Evolutionary conservation across 2,329 filamentous ascomycete genomes (phyloP).

Genomic region (Colletotrichum navitas): DNA sequence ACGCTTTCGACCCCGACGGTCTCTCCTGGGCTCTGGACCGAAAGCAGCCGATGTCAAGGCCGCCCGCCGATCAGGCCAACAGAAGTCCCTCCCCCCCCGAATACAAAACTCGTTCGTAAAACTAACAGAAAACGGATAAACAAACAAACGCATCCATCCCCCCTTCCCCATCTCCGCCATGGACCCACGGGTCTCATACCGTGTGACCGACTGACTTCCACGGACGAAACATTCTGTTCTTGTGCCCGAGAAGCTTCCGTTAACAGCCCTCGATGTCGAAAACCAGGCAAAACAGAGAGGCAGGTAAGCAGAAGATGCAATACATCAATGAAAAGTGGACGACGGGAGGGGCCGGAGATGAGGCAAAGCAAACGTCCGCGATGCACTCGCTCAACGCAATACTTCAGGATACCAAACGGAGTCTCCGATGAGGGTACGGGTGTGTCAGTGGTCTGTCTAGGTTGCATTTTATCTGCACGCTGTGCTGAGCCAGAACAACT

Average conservation of each 20-base stretch:
- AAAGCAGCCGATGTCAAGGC: slow-evolving; percentile 6
- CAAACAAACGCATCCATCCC: not conserved
- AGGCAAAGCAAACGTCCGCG: slow-evolving; percentile 1
- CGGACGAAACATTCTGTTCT: slow-evolving; percentile 4
- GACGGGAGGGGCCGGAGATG: not conserved
- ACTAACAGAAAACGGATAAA: not conserved
- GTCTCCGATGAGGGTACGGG: not conserved
- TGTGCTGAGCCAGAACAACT: not conserved
- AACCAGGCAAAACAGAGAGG: not conserved
- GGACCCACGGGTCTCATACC: not conserved
- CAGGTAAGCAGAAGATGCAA: too few relatives aligned
- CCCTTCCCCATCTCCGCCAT: not conserved
- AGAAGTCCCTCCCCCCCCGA: not conserved
- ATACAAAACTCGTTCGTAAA: not conserved
- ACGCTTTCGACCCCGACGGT: not conserved
- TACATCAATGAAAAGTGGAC: too few relatives aligned
- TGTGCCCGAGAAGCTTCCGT: not conserved
- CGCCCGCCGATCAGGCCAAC: slow-evolving; percentile 25
- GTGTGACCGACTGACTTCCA: not conserved
- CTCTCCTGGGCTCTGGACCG: not conserved
- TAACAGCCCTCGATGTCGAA: not conserved
- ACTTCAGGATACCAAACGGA: not conserved
- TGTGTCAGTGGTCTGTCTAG: not conserved
- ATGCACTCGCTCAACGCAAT: not conserved
- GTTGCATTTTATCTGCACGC: not conserved